phyloP scores from a whole-genome alignment of 352 stramenopile genomes.

The Globisporangium abappressorium region DNA sequence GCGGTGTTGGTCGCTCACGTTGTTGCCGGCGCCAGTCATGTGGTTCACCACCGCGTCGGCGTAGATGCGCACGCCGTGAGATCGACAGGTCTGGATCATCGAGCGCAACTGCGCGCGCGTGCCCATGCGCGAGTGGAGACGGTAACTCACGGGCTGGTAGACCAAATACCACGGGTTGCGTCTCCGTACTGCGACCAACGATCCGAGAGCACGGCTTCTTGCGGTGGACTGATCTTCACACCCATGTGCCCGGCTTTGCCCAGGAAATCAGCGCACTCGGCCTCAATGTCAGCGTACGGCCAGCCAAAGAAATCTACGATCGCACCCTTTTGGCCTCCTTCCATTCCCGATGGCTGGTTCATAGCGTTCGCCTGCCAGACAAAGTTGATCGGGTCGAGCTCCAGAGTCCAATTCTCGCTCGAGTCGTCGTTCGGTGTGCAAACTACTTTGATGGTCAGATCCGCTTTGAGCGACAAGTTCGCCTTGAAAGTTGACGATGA shows the following conservation, averaged over 20 bases:
- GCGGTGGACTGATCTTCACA: conserved; percentile 66
- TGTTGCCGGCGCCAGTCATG: conserved; percentile 48
- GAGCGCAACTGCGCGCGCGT: conserved; percentile 42
- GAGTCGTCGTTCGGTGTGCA: conserved; percentile 19
- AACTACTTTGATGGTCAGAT: conserved; percentile 30
- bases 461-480: conserved; percentile 22
- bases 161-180: conserved; percentile 72
- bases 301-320: conserved; percentile 73
- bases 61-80: conserved; percentile 61
- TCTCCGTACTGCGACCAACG: conserved; percentile 31
- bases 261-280: conserved; percentile 58
- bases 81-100: conserved; percentile 68
- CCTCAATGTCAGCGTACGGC: conserved; percentile 60
- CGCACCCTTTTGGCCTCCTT: conserved; percentile 50
- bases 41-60: conserved; percentile 61
- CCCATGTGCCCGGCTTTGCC: conserved; percentile 67
- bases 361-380: conserved; percentile 49
- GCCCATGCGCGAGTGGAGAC: conserved; percentile 53
- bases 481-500: conserved; percentile 23
- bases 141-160: conserved; percentile 67
- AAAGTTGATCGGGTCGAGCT: conserved; percentile 63
- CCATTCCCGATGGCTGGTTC: conserved; percentile 26
- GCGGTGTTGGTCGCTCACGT: conserved; percentile 36
- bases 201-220: conserved; percentile 54
- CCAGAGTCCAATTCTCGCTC: conserved; percentile 29